Base-by-base conservation (phyloP, 2,329 filamentous ascomycete genomes). In the Fusarium multiceps region DNA sequence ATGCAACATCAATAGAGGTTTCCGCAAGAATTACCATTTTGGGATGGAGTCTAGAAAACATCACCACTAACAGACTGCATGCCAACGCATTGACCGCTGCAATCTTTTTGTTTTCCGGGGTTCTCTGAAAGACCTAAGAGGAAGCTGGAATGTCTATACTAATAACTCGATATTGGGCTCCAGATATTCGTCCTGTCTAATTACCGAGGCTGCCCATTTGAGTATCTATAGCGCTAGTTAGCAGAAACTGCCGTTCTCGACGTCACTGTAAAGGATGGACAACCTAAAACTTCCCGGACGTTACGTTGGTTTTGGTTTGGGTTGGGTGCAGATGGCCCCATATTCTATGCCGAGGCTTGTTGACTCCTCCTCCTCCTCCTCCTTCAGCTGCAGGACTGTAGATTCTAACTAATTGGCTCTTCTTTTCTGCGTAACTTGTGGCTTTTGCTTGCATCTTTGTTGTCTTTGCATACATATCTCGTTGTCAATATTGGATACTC, bases 11-110 rank as follows among this genome's bases (percentile, higher is more conserved):
- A 46, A 63, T 27, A 56, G 40, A 16, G 27, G 16, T 21, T 71
- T 40, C 68, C 68, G 68, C 68, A 71, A 71, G 30, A 71, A 69
- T 71, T 71, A 58, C 68, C 64, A 40, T 41, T 69, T 71, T 62
- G 41, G 65, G 55, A 37, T 47, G 12, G 65, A 59, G 30, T 37
- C 62, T 50, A 21, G 16, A 45, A 43, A 45, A 25, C 55, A 49
- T 45, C 34, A 43, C 34, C 25, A 23, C 21, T 48, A 56, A 41
- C 18, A 41, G 37, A 42, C 34, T 37, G n/a, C 20, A 41, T 48
- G 37, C 30, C 32, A 23, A 40, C 49, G 43, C 62, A 50, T 60
- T 62, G 48, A 47, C 49, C 28, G 28, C 49, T 25, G 28, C 32
- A 30, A 37, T 18, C 28, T 43, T 48, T 47, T 43, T 20, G 21